Base-by-base conservation (phyloP, 805 yeast species). In the Ogataea ganodermae region DNA sequence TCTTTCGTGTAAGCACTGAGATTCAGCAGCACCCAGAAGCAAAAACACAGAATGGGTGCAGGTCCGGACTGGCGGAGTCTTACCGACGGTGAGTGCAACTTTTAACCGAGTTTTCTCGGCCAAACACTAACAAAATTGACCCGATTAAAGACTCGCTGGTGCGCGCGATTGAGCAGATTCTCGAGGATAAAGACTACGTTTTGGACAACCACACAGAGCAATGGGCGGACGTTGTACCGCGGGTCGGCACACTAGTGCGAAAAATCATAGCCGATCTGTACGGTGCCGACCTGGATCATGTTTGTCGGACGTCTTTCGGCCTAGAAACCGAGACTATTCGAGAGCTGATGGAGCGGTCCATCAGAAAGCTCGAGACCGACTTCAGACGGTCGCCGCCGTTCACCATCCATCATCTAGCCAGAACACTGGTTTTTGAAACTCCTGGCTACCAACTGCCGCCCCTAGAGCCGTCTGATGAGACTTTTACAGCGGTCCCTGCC, bases 321-420 rank as follows among this genome's bases (percentile, higher is more conserved):
- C 6, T 21, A 16, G 33, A 17, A 22, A 23, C 33, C 9, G 59
- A 58, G 33, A 38, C 58, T 0, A 51, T 63, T 3, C 38, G 44
- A 6, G 45, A 47, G 12, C 48, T 56, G 26, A 40, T 55, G 5
- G 30, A 44, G 5, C 45, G 60, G 30, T 33, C 59, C 10, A 36
- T 30, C 6, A 8, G 18, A 1, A 50, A 48, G 28, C 37, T 61
- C 16, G n/a, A 20, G 6, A 26, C 37, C 1, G 45, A 48, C n/a
- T 64, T 63, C 31, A 14, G 31, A 0, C 40, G 41, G 1, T 59
- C 66, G 1, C 69, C 69, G 1, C 69, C 69, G 3, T 65, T 63
- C 43, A 65, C 68, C 1, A 57, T 65, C 6, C 42, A 37, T 17
- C 59, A 56, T 44, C 44, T 65, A 16, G 45, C 45, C 1, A 35